Conservation (phyloP, 768 basidiomycete genomes). For the Chalciporus sphaerocephalus region DNA sequence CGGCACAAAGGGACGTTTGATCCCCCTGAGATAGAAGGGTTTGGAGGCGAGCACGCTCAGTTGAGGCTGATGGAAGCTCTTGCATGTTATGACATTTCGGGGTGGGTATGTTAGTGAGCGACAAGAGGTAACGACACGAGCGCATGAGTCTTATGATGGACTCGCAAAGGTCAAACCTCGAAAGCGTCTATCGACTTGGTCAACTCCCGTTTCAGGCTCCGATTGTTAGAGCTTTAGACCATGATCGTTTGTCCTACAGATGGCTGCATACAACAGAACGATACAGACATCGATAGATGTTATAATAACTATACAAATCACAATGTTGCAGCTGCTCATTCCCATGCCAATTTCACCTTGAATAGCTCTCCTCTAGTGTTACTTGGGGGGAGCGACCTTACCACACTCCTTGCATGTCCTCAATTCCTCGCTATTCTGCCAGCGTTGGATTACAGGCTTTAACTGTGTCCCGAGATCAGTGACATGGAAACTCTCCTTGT, state of each 20-base stretch:
- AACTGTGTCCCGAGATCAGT: conserved; percentile 90
- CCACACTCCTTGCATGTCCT: conserved; percentile 76
- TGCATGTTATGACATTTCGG: conserved; percentile 43
- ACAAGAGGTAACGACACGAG: neutral
- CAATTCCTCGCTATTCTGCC: conserved; percentile 63
- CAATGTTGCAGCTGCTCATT: too few relatives aligned
- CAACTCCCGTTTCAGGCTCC: too few relatives aligned
- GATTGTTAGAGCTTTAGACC: too few relatives aligned
- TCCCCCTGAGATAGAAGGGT: conserved; percentile 10
- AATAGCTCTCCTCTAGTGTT: too few relatives aligned
- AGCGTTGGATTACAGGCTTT: conserved; percentile 83
- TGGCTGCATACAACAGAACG: too few relatives aligned
- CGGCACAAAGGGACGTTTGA: conserved; percentile 8
- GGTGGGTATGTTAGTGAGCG: conserved; percentile 8
- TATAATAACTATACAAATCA: too few relatives aligned
- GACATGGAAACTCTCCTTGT: conserved; percentile 82
- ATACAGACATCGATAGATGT: too few relatives aligned
- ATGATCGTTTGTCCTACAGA: too few relatives aligned
- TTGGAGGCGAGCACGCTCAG: conserved; percentile 36
- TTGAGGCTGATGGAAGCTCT: conserved; percentile 39
- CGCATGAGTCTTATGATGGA: too few relatives aligned
- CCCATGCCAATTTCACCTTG: too few relatives aligned
- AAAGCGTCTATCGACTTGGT: too few relatives aligned
- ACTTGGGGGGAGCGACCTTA: conserved; percentile 54
- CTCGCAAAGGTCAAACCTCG: too few relatives aligned